These are phyloP conservation scores for Silene latifolia DNA, from an alignment of 148 eudicot species.

Conservation along the genomic window DNA sequence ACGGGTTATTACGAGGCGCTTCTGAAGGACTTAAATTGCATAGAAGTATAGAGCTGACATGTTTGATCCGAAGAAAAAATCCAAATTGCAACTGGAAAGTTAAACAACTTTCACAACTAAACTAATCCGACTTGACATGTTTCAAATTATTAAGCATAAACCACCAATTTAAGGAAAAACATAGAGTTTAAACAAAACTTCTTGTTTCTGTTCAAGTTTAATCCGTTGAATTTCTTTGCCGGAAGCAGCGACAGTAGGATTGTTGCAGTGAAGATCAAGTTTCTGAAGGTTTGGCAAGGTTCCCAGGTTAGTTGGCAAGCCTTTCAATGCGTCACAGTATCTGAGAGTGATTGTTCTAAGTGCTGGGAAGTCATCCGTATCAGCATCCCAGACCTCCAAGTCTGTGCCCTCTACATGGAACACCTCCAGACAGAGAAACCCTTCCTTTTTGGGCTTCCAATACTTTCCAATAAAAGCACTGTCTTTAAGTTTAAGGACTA, in stretches of 20 bases:
- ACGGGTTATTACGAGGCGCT: not conserved
- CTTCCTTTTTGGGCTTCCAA: not conserved
- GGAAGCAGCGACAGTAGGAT: constrained; percentile 4
- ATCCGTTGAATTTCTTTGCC: constrained; percentile 19
- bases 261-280: constrained; percentile 10
- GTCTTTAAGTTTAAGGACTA: too few relatives aligned
- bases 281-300: too few relatives aligned
- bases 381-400: constrained; percentile 19
- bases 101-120: too few relatives aligned
- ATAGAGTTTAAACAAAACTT: constrained; percentile 9
- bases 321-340: constrained; percentile 10
- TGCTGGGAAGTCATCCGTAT: constrained; percentile 13
- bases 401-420: constrained; percentile 16
- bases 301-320: constrained; percentile 6
- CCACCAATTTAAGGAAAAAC: constrained; percentile 15
- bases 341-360: constrained; percentile 5
- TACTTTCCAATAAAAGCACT: too few relatives aligned
- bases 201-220: not conserved
- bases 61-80: too few relatives aligned
- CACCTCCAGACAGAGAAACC: constrained; percentile 14
- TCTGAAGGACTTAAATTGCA: not conserved
- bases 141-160: too few relatives aligned
- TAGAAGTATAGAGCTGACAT: too few relatives aligned
- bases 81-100: too few relatives aligned
- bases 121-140: too few relatives aligned